Evolutionary conservation across 2,329 filamentous ascomycete species (phyloP).

Genomic region (Fusarium sp.): DNA sequence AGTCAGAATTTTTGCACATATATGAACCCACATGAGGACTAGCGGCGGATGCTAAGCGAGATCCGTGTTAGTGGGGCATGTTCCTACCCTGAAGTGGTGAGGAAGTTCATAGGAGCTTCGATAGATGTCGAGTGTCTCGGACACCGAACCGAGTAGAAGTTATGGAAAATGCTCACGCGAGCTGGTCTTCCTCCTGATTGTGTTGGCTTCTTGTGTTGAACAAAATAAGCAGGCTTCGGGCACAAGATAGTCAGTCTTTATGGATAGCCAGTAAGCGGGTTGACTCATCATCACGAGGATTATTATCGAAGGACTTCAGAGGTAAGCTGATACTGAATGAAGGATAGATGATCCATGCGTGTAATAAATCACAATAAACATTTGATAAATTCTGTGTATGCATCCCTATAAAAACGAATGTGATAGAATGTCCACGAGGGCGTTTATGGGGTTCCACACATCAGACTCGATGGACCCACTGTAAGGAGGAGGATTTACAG

Average conservation of each 20-base stretch:
- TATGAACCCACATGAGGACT: slow-evolving; percentile 6
- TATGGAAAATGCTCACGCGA: slow-evolving; percentile 25
- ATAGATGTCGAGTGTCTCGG: background rate
- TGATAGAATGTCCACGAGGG: slow-evolving; percentile 28
- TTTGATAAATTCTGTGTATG: background rate
- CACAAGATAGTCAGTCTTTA: background rate
- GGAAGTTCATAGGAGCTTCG: background rate
- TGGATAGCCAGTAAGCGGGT: background rate
- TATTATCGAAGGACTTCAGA: background rate
- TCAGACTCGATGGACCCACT: background rate
- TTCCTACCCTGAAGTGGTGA: background rate
- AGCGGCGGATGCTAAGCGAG: slow-evolving; percentile 27
- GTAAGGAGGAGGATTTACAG: background rate
- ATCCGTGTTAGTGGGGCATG: background rate
- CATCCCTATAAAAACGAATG: background rate
- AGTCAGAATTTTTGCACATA: slow-evolving; percentile 23
- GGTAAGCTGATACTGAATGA: background rate
- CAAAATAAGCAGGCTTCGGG: background rate
- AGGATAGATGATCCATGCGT: background rate
- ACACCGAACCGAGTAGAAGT: background rate
- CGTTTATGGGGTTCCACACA: slow-evolving; percentile 20
- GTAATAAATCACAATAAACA: background rate
- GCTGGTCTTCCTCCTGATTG: background rate
- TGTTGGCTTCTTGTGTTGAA: background rate
- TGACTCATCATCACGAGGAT: slow-evolving; percentile 9